Evolutionary conservation across 1,284 basidiomycete genomes (phyloP), one percentile per base, ranked within the genome.

Genomic region (Ustilago loliicola): DNA sequence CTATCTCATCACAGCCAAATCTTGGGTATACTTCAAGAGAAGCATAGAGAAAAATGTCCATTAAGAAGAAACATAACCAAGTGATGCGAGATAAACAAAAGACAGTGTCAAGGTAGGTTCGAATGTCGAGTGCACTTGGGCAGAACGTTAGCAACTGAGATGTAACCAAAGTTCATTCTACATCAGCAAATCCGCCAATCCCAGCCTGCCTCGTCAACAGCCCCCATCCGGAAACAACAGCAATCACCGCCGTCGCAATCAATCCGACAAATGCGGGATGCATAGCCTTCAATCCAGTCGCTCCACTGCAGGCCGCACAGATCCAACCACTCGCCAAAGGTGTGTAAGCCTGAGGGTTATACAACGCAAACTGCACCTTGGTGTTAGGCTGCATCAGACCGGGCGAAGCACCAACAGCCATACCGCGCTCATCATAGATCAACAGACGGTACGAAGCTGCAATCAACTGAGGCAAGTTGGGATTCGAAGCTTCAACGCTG

Each of bases 311-410:
- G 19, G 77, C 74, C 2, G 73, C 74, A 51, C 80, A 81, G 56
- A 76, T 64, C 80, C 80, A 81, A 10, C 80, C 80, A 75, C 79
- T 72, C 11, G 82, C 70, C 21, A 86, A 57, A 21, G 83, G 80
- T 42, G 85, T 86, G 64, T 86, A 86, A 8, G 76, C 66, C 53
- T 83, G 68, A n/a, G 85, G 85, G 32, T 81, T 83, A 67, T 86
- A 86, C 45, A 86, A 70, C 1, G 85, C 80, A 66, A 86, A 86
- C 27, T 82, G 57, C 1, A 85, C 80, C 66, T 71, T 73, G 50
- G 76, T 80, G 69, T 85, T 86, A 23, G 83, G 79, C 64, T 73
- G 60, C 67, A 86, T 79, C 42, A 71, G 34, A 10, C 84, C 84
- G 13, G 80, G 77, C 3, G 45, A 60, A 9, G 74, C 66, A 27